Evolutionary conservation across 2,329 filamentous ascomycete species (phyloP).

Genomic region (Exophiala viscosa): DNA sequence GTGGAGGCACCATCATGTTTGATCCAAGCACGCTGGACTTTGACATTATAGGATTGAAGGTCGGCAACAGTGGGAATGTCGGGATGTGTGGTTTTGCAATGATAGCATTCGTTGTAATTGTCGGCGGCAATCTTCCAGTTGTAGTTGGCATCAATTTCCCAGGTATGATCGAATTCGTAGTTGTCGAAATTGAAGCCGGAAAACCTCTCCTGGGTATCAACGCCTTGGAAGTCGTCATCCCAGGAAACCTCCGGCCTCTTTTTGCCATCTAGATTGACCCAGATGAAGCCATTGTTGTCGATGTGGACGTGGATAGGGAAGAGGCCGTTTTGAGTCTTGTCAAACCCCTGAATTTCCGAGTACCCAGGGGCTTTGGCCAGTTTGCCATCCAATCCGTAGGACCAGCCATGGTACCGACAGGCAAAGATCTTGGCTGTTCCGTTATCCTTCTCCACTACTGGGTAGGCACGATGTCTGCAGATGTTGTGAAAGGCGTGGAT

Average conservation of each 20-base stretch:
- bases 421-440: slow-evolving; percentile 43
- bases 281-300: slow-evolving; percentile 19
- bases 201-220: slow-evolving; percentile 47
- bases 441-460: slow-evolving; percentile 40
- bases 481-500: slow-evolving; percentile 63
- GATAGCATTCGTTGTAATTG: slow-evolving; percentile 57
- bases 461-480: slow-evolving; percentile 58
- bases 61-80: slow-evolving; percentile 54
- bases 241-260: slow-evolving; percentile 14
- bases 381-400: slow-evolving; percentile 56
- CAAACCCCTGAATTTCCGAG: slow-evolving; percentile 53
- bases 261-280: slow-evolving; percentile 18
- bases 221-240: slow-evolving; percentile 15
- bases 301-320: slow-evolving; percentile 33
- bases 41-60: slow-evolving; percentile 52
- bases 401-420: slow-evolving; percentile 63
- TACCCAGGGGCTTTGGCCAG: slow-evolving; percentile 60
- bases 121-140: slow-evolving; percentile 42
- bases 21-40: slow-evolving; percentile 53
- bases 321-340: slow-evolving; percentile 54
- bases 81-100: slow-evolving; percentile 56
- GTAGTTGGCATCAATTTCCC: slow-evolving; percentile 16
- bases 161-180: slow-evolving; percentile 45
- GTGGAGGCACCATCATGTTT: slow-evolving; percentile 48
- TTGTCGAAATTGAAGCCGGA: slow-evolving; percentile 52